Evolutionary conservation across 2,329 filamentous ascomycete genomes (phyloP), one percentile per base, ranked within the genome.

Genomic region (Claviceps maximensis): DNA sequence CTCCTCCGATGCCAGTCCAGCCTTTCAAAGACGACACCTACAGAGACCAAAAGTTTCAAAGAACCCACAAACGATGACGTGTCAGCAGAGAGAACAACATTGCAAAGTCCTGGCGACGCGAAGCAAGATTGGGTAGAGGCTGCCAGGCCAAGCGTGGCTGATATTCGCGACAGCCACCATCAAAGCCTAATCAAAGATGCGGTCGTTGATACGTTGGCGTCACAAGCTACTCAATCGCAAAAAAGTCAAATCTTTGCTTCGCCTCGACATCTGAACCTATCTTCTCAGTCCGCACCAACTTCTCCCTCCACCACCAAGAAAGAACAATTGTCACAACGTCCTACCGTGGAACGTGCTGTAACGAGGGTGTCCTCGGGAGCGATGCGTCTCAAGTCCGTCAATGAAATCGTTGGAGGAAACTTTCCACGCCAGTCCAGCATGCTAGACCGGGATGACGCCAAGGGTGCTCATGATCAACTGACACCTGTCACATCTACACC

Each of bases 311-410:
- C 19, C 7, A 13, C 29, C 13, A 44, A 29, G 21, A 54, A 50
- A 40, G 36, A 53, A 33, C 47, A 52, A 10, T 49, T 47, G 1
- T 59, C 57, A 27, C 62, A 67, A 13, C 54, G 52, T 1, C 52
- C 62, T 1, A 58, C 61, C 10, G 54, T 59, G 4, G 68, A 72
- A 59, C 75, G 82, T 31, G 84, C 84, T 70, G 84, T 82, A 12
- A 87, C 83, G 1, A 71, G 84, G 59, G 81, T 86, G 23, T 81
- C 82, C 3, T 86, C 85, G 10, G 84, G 83, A 44, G 80, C 82
- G 2, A 80, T 87, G 59, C 75, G 80, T 56, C 80, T 84, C 51
- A 88, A 87, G 62, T 86, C 84, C 5, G 82, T 87, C 4, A 84
- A 80, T 19, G 85, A 88, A 64, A 86, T 87, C 44, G 71, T 87